Evolutionary conservation across 202 grass and related monocot genomes (phyloP).

Genomic region (Panicum virgatum): DNA sequence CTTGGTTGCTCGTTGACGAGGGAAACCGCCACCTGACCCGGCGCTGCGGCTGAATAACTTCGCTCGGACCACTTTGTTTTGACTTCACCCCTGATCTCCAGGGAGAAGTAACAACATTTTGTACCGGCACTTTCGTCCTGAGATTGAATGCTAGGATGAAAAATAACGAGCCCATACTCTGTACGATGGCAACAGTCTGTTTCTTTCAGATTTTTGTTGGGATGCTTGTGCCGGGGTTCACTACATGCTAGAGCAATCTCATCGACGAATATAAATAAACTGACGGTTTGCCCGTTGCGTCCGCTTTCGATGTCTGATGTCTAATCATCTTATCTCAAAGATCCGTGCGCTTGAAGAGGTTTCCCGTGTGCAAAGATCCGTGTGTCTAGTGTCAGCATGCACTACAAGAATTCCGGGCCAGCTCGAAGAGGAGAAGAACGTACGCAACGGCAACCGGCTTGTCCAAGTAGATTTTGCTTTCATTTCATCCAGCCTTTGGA

Average conservation of each 20-base stretch:
- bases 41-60: constrained; percentile 21
- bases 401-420: no score
- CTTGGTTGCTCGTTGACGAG: not conserved
- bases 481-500: no score
- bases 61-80: not conserved
- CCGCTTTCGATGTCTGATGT: not conserved
- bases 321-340: not conserved
- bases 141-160: not conserved
- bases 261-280: not conserved
- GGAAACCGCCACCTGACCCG: not conserved
- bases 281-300: not conserved
- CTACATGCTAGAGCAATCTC: not conserved
- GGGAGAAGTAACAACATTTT: constrained; percentile 49
- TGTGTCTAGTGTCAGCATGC: no score
- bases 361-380: no score
- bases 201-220: not conserved
- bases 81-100: not conserved
- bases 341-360: no score
- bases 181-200: not conserved
- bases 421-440: no score
- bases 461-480: no score
- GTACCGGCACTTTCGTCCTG: constrained; percentile 17
- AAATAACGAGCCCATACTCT: constrained; percentile 32
- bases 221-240: not conserved
- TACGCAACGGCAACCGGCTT: no score